Evolutionary conservation across 331 rosid genomes (phyloP), one percentile per base, ranked within the genome.

Genomic region (Quercus phellos): DNA sequence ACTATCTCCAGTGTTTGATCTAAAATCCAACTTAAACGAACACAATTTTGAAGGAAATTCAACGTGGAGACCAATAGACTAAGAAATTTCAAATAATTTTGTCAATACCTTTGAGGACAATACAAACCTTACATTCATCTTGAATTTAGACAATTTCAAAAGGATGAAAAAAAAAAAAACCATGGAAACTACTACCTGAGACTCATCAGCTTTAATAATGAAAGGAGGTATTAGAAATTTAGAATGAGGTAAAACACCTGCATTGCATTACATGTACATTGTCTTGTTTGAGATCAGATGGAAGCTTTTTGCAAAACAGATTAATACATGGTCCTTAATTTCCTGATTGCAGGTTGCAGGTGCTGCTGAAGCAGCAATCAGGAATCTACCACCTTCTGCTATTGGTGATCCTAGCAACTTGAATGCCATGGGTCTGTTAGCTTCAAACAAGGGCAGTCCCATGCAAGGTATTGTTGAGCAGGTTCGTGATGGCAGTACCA

Each of bases 401-500:
- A 83, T 95, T 64, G 98, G 98, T 56, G 96, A 94, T 76, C 86
- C 97, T 68, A 83, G 92, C 85, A 92, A 90, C 89, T 86, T 95
- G 50, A 93, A 92, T 75, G 98, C 97, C 14, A 85, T 87, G 97
- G 83, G 89, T 83, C 81, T 95, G 55, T 86, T 95, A 73, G 88
- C 88, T 68, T 87, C 90, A 83, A 92, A 91, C 85, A 95, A 90
- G 75, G 99, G 99, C 55, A 85, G 79, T 66, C 90, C 97, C 69
- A 84, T 94, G 99, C 85, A 92, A 85, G 95, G 86, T 60, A 78
- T 92, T 85, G 99, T 92, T 18, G 99, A 95, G 89, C 98, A 95
- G 85, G 90, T 95, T 86, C 99, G 98, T 18, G 98, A 92, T 86
- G 99, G 97, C 53, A 95, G 99, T 77, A 92, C 98, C 32, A 63